phyloP scores from a whole-genome alignment of 164 flowering plant species.

The Magnolia changhungtana region DNA sequence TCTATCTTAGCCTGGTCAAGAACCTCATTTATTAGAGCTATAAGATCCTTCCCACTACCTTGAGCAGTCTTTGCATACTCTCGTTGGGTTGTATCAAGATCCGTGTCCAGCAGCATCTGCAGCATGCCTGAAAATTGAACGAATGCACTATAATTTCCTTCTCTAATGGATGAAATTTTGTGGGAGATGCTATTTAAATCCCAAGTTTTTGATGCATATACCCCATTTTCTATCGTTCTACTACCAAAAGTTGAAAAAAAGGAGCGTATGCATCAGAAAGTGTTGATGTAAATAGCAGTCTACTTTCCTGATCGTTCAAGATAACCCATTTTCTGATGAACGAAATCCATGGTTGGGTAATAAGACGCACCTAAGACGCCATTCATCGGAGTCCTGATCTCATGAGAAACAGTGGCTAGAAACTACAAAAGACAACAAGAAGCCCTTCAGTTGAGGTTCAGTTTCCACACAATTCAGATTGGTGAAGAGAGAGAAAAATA shows the following conservation, averaged over 20 bases:
- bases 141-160: not conserved
- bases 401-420: conserved; percentile 96
- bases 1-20: conserved; percentile 98
- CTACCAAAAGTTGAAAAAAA: not conserved
- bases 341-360: not conserved
- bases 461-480: not conserved
- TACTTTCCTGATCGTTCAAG: too few species aligned
- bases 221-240: not conserved
- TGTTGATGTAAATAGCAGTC: too few species aligned
- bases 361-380: conserved; percentile 75
- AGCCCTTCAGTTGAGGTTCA: not conserved
- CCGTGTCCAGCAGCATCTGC: conserved; percentile 90
- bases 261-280: too few species aligned
- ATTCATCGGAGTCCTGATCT: conserved; percentile 96
- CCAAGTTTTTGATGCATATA: too few species aligned
- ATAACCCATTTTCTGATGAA: too few species aligned
- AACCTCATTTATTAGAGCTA: conserved; percentile 82
- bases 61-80: conserved; percentile 92
- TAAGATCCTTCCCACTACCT: conserved; percentile 74
- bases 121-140: conserved; percentile 67
- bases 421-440: conserved; percentile 51
- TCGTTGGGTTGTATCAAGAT: conserved; percentile 62
- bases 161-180: not conserved
- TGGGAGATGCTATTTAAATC: too few species aligned
- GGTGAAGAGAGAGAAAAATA: not conserved